Percentiles rank a stretch among this genome's conserved stretches.
phyloP scores from a whole-genome alignment of 371 early-diverging fungal genomes.

The Mortierella sp. region DNA sequence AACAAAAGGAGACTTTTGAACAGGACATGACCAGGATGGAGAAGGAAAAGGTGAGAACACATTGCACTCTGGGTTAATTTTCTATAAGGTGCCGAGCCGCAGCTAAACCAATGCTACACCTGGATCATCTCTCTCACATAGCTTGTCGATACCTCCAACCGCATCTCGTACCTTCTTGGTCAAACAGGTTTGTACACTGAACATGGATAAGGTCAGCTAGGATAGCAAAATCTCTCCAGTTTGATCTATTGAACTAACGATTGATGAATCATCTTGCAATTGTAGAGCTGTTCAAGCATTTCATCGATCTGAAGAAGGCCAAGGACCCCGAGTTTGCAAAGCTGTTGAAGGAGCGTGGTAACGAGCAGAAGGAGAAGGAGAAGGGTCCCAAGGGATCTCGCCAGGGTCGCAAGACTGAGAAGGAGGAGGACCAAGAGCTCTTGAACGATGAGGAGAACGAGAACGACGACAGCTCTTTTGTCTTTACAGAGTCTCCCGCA shows the following conservation, averaged over 20 bases:
- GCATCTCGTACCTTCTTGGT: slow-evolving; percentile 91
- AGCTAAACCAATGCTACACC: background rate
- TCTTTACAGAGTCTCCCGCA: slow-evolving; percentile 90
- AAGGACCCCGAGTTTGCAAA: slow-evolving; percentile 59
- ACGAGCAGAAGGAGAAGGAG: slow-evolving; percentile 38
- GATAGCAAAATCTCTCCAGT: background rate
- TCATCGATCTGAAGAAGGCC: slow-evolving; percentile 70
- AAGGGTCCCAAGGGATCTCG: slow-evolving; percentile 68
- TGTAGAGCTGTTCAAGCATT: slow-evolving; percentile 75
- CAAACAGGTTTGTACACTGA: slow-evolving; percentile 77
- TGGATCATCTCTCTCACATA: slow-evolving; percentile 22
- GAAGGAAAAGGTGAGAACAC: slow-evolving; percentile 43
- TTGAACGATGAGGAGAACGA: slow-evolving; percentile 82
- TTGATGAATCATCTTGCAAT: background rate
- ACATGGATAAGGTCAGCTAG: background rate
- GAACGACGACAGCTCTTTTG: slow-evolving; percentile 68
- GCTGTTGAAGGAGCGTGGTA: slow-evolving; percentile 53
- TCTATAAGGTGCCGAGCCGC: background rate
- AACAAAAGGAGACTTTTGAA: slow-evolving; percentile 53
- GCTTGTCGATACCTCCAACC: slow-evolving; percentile 72
- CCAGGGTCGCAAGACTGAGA: slow-evolving; percentile 94
- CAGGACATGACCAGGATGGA: slow-evolving; percentile 47
- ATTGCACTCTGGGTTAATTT: background rate
- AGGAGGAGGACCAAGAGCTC: slow-evolving; percentile 95
- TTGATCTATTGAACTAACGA: background rate